Evolutionary conservation across 2,329 filamentous ascomycete genomes (phyloP).

Genomic region (Paecilomyces dactylethromorphus): DNA sequence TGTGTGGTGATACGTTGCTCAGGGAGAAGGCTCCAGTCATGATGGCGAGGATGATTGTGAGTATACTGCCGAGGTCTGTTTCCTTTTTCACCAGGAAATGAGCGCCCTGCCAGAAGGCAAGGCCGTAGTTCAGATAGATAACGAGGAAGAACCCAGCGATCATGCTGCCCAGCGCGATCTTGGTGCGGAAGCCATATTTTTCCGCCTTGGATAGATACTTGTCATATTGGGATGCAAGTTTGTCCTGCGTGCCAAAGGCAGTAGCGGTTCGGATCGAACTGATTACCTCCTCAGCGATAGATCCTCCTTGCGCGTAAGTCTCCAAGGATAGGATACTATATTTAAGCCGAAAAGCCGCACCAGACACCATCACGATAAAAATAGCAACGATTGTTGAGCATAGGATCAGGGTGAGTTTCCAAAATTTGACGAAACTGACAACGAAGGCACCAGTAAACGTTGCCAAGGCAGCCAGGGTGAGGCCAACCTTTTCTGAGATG

Average conservation of each 20-base stretch:
- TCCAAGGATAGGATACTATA: conserved; percentile 72
- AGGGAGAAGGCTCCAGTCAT: conserved; percentile 91
- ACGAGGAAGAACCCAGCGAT: conserved; percentile 76
- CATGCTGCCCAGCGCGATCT: conserved; percentile 68
- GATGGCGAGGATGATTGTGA: conserved; percentile 83
- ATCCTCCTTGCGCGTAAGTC: conserved; percentile 77
- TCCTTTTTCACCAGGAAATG: conserved; percentile 61
- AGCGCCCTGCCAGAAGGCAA: conserved; percentile 84
- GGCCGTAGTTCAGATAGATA: conserved; percentile 78
- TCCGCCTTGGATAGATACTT: conserved; percentile 66
- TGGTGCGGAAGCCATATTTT: conserved; percentile 67
- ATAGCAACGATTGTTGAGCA: conserved; percentile 75
- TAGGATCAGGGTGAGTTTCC: conserved; percentile 87
- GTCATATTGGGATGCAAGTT: conserved; percentile 83
- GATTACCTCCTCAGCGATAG: conserved; percentile 87
- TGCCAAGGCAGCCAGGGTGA: conserved; percentile 68
- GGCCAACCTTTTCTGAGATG: conserved; percentile 79
- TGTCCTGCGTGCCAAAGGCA: conserved; percentile 89
- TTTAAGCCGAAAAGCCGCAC: conserved; percentile 69
- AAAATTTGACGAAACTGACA: conserved; percentile 84
- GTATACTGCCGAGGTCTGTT: conserved; percentile 60
- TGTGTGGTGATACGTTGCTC: conserved; percentile 78
- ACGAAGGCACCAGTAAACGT: conserved; percentile 85
- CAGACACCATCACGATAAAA: conserved; percentile 64
- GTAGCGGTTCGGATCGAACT: conserved; percentile 88